Evolutionary conservation across 2,329 filamentous ascomycete genomes (phyloP).

Genomic region (Lachnellula occidentalis): DNA sequence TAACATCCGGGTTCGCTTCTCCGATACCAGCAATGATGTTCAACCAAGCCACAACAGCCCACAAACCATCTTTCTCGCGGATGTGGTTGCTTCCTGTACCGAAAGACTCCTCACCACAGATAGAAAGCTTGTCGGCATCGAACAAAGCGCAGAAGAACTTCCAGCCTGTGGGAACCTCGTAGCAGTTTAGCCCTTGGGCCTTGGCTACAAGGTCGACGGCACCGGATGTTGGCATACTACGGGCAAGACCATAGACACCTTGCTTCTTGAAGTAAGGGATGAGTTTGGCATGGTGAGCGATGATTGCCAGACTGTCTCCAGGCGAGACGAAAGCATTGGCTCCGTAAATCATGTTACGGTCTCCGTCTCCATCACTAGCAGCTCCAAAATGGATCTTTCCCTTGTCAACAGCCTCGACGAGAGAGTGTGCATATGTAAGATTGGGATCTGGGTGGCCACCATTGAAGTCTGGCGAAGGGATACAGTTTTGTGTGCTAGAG

Average conservation of each 20-base stretch:
- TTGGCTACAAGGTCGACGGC: conserved; percentile 95
- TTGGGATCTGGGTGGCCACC: conserved; percentile 98
- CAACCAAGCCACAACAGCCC: conserved; percentile 95
- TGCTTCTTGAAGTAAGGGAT: conserved; percentile 99
- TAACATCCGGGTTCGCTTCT: conserved; percentile 70
- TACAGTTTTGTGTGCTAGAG: conserved; percentile 82
- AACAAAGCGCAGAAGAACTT: conserved; percentile 98
- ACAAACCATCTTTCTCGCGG: conserved; percentile 96
- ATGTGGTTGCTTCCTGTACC: conserved; percentile 98
- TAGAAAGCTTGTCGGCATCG: conserved; percentile 91
- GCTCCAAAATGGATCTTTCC: conserved; percentile 91
- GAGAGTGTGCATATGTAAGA: conserved; percentile 89
- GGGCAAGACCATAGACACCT: conserved; percentile 89
- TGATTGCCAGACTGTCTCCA: conserved; percentile 95
- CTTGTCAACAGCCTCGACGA: conserved; percentile 91
- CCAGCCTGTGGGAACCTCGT: conserved; percentile 98
- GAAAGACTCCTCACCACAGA: conserved; percentile 97
- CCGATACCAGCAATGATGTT: conserved; percentile 97
- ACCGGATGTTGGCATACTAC: conserved; percentile 95
- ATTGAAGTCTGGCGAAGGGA: conserved; percentile 89
- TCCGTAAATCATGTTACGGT: conserved; percentile 99
- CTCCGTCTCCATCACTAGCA: conserved; percentile 92
- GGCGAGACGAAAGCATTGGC: conserved; percentile 95
- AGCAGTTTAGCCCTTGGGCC: conserved; percentile 84
- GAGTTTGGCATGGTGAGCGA: conserved; percentile 90